Base-by-base conservation (phyloP, 495 filamentous ascomycete genomes). In the Usnea hakonensis region DNA sequence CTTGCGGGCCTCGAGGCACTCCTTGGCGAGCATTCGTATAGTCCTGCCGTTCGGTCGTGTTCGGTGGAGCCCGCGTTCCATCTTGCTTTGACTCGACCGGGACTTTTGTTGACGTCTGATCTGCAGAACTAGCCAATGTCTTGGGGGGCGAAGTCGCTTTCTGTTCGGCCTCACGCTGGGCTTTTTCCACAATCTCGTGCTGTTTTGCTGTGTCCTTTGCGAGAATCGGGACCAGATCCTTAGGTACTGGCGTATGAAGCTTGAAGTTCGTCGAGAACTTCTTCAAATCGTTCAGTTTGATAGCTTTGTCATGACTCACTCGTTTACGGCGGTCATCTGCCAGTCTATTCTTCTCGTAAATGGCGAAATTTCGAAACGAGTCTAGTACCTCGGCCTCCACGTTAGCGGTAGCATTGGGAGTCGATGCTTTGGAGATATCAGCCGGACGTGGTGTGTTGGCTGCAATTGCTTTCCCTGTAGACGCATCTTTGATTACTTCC, bases 231-330 rank as follows among this genome's bases (percentile, higher is more conserved):
- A 99, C 89, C 53, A 99, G 74, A 73, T 99, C 94, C 63, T 84
- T 85, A 9, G 94, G 94, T 11, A 99, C 91, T 13, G 90, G 90
- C 2, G 91, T 96, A 14, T 85, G 82, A 2, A 99, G 82, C 73
- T 96, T 97, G 79, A 99, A 99, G 73, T 80, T 94, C 68, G 87
- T 78, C 0, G 95, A 90, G 69, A 99, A 99, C 65, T 91, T 96
- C 82, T 91, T 92, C 61, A 99, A 76, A 69, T 99, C 94, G 62
- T 88, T 92, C 59, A 99, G 72, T 76, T 95, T 97, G 65, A 91
- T 81, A 63, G 89, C 88, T 70, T 95, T 94, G 66, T 97, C 87
- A 57, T 85, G 77, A 16, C 79, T 78, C 9, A 78, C 81, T 55
- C 83, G 77, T 62, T 83, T 90, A 32, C 86, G 85, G 63, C 87